phyloP scores from a whole-genome alignment of 768 basidiomycete genomes.

The Boletales sp. region DNA sequence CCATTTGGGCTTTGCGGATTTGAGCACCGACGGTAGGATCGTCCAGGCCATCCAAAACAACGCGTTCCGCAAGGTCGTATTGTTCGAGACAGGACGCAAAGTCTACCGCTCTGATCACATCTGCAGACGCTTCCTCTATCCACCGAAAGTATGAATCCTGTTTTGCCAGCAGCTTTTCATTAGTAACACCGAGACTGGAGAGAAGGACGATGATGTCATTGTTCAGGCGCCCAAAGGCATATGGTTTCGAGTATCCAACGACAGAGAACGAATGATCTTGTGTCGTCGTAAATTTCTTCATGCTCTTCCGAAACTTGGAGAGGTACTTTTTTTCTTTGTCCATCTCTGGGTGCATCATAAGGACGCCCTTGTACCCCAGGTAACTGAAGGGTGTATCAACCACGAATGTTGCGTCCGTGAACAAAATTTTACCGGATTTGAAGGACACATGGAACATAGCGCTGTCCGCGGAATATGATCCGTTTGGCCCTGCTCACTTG shows the following conservation, averaged over 20 bases:
- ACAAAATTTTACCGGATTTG: conserved; percentile 50
- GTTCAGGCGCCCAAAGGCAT: conserved; percentile 62
- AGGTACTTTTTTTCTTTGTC: conserved; percentile 44
- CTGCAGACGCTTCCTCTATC: conserved; percentile 48
- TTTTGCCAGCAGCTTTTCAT: conserved; percentile 51
- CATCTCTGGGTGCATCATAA: conserved; percentile 63
- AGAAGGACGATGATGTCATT: conserved; percentile 68
- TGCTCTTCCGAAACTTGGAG: conserved; percentile 61
- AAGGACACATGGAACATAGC: conserved; percentile 60
- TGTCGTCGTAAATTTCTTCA: conserved; percentile 64
- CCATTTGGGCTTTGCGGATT: conserved; percentile 43
- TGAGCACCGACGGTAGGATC: conserved; percentile 36
- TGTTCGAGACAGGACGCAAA: conserved; percentile 51
- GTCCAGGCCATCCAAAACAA: conserved; percentile 55
- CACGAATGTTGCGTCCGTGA: background rate
- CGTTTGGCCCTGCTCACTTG: conserved; percentile 51
- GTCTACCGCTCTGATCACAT: conserved; percentile 50
- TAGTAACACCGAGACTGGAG: conserved; percentile 57
- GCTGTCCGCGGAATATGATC: conserved; percentile 49
- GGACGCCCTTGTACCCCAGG: conserved; percentile 68
- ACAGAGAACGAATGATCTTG: conserved; percentile 61
- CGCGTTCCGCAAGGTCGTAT: conserved; percentile 46
- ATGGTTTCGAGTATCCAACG: conserved; percentile 61
- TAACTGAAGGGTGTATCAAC: conserved; percentile 39
- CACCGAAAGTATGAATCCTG: conserved; percentile 58